A percentile compares a stretch with the other conserved stretches of the same genome.
These are phyloP conservation scores for Pneumocystis murina DNA, from an alignment of 1,139 yeast species.

Conservation along the genomic window DNA sequence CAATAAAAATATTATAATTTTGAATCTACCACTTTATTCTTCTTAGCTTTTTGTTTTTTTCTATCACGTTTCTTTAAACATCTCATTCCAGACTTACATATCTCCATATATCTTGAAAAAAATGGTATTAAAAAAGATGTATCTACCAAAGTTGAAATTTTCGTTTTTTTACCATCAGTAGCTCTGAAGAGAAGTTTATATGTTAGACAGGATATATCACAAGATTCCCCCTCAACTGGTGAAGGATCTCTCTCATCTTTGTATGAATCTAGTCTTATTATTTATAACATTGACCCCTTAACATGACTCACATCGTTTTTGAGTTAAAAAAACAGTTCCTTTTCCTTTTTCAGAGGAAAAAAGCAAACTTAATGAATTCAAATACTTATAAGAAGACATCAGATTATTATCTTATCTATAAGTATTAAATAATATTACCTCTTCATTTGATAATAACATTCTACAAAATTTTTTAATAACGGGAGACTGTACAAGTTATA, in stretches of 20 bases:
- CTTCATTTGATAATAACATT: not conserved
- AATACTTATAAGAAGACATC: not conserved
- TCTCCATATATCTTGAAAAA: constrained; percentile 4
- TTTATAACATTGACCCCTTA: not conserved
- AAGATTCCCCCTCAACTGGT: not conserved
- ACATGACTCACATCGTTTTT: not conserved
- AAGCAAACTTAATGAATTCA: not conserved
- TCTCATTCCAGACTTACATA: constrained; percentile 7
- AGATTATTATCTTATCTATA: not conserved
- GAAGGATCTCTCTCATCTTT: not conserved
- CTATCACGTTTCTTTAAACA: constrained; percentile 8
- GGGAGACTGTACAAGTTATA: not conserved
- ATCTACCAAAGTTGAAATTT: constrained; percentile 6
- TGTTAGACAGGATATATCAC: not conserved
- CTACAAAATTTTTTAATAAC: too few relatives aligned
- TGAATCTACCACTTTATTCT: not conserved
- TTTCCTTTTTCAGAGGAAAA: not conserved
- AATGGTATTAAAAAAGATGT: not conserved
- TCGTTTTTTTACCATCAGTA: constrained; percentile 5
- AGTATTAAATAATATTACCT: not conserved
- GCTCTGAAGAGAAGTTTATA: constrained; percentile 6
- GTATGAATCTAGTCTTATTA: not conserved
- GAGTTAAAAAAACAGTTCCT: not conserved
- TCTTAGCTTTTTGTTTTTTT: constrained; percentile 3
- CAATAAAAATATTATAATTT: not conserved